Base-by-base conservation (phyloP, 305 asterid genomes). In the Solanum hybrid region DNA sequence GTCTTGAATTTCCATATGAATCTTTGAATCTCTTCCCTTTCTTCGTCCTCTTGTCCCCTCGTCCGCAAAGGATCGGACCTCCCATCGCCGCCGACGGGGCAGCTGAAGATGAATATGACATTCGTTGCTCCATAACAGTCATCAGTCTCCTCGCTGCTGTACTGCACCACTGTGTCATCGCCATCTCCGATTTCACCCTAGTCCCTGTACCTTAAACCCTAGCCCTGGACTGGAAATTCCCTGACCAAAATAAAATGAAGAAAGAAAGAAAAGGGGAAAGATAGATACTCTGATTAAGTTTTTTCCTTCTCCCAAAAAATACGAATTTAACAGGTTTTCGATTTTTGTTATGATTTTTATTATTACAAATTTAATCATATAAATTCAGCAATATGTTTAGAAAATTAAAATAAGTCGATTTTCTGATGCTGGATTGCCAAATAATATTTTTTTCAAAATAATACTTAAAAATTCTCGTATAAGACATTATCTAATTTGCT, bases 21-120 rank as follows among this genome's bases (percentile, higher is more conserved):
- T 95, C 98, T 92, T 96, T 96, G 91, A 97, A 97, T 94, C 96
- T 92, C 94, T 96, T 96, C 79, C 99, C 98, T 88, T 91, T 96
- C 93, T 95, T 94, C 61, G 98, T 96, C 94, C 89, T 96, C 94
- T 97, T 95, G 91, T 97, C 99, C 4, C 99, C 99, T 91, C 98
- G 94, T 22, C 99, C 98, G 91, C 99, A 96, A 83, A 96, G 91
- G 89, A 92, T 88, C 93, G 96, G 95, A 22, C 91, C 91, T 83
- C 65, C 94, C 27, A 89, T 87, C 76, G 95, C 14, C 10, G 89
- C 65, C 72, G 96, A 75, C 11, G 76, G n/a, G 24, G 51, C 6
- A 22, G 77, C 32, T 38, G 91, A 76, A 38, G 92, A 88, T 22
- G 97, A 93, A 79, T 93, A 94, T 4, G 91, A 78, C 91, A 89